Evolutionary conservation across 805 yeast genomes (phyloP).

Genomic region (Monosporozyma siamensis): DNA sequence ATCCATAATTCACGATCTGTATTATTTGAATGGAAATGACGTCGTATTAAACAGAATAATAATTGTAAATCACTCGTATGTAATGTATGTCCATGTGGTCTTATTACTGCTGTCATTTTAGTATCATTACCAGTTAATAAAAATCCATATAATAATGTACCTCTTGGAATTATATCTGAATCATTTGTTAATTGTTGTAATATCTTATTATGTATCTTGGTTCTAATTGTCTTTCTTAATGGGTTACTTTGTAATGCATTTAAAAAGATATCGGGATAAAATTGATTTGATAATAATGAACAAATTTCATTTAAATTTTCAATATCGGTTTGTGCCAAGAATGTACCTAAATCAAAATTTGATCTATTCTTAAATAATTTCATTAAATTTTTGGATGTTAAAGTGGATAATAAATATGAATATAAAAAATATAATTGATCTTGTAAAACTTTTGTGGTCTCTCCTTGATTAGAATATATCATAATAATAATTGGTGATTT

Average conservation of each 20-base stretch:
- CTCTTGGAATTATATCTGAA: constrained; percentile 30
- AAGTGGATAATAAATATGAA: constrained; percentile 68
- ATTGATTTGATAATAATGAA: constrained; percentile 37
- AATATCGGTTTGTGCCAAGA: constrained; percentile 66
- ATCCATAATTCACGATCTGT: constrained; percentile 76
- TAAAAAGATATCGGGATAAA: constrained; percentile 50
- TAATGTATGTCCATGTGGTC: constrained; percentile 70
- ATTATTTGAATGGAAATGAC: constrained; percentile 26
- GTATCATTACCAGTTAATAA: constrained; percentile 50
- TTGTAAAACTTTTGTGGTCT: constrained; percentile 40
- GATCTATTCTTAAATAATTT: constrained; percentile 61
- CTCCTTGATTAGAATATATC: constrained; percentile 53
- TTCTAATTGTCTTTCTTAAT: constrained; percentile 48
- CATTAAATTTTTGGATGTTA: constrained; percentile 70
- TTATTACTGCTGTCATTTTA: constrained; percentile 54
- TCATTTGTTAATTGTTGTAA: constrained; percentile 16
- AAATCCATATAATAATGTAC: constrained; percentile 64
- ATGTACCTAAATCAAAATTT: constrained; percentile 72
- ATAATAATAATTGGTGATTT: constrained; percentile 64
- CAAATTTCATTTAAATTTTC: constrained; percentile 61
- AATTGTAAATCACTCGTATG: constrained; percentile 76
- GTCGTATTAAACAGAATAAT: constrained; percentile 60
- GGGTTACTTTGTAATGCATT: constrained; percentile 59
- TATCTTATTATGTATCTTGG: constrained; percentile 34
- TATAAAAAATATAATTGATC: constrained; percentile 66